phyloP scores from a whole-genome alignment of 2,329 filamentous ascomycete genomes.

The Colletotrichum karsti region DNA sequence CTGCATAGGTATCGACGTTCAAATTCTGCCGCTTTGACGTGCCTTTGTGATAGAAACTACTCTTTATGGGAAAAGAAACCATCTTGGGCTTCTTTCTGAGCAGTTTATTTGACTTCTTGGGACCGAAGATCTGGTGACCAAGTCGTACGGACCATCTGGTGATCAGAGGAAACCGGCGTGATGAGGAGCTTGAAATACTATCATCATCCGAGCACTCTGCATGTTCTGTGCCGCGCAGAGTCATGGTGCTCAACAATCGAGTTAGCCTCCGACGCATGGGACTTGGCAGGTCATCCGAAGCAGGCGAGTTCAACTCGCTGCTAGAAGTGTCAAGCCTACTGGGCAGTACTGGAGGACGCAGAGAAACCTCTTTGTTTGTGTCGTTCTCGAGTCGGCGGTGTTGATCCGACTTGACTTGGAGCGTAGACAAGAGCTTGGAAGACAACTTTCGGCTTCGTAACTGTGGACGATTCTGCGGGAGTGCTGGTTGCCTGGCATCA shows the following conservation, averaged over 20 bases:
- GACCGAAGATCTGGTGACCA: background rate
- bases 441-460: background rate
- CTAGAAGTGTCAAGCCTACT: background rate
- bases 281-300: background rate
- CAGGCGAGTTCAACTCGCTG: background rate
- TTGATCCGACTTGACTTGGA: background rate
- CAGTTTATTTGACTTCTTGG: background rate
- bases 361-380: background rate
- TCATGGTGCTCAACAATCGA: background rate
- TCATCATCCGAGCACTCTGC: background rate
- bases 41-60: too few relatives aligned
- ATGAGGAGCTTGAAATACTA: background rate
- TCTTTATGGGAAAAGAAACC: too few relatives aligned
- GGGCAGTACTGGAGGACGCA: background rate
- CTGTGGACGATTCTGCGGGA: too few relatives aligned
- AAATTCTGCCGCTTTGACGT: too few relatives aligned
- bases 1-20: too few relatives aligned
- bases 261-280: background rate
- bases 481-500: background rate
- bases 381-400: background rate
- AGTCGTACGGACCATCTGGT: background rate
- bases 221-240: background rate
- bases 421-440: background rate
- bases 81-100: background rate
- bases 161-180: background rate